phyloP scores from a whole-genome alignment of 768 basidiomycete genomes.

The Boletus bicolor region DNA sequence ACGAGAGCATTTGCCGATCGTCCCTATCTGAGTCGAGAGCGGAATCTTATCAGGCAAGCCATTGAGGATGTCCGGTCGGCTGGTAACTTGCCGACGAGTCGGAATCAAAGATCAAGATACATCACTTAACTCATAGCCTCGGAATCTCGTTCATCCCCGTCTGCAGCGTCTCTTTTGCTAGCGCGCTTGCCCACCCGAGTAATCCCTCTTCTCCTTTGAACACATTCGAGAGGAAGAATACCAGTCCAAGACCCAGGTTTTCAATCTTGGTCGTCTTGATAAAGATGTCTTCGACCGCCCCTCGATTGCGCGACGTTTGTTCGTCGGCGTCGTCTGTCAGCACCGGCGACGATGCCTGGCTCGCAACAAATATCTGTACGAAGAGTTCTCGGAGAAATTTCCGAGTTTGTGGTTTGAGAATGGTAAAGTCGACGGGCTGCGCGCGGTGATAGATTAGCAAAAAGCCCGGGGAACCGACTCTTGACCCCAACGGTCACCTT shows the following conservation, averaged over 20 bases:
- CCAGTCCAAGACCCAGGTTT: slow-evolving; percentile 68
- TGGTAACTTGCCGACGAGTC: not conserved
- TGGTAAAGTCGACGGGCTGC: slow-evolving; percentile 86
- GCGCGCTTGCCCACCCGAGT: slow-evolving; percentile 60
- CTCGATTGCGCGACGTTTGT: slow-evolving; percentile 49
- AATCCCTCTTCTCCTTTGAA: slow-evolving; percentile 44
- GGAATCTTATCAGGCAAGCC: not conserved
- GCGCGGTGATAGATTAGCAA: not conserved
- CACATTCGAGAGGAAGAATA: slow-evolving; percentile 60
- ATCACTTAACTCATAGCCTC: slow-evolving; percentile 14
- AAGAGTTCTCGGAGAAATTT: slow-evolving; percentile 73
- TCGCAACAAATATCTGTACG: slow-evolving; percentile 63
- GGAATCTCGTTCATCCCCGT: slow-evolving; percentile 57
- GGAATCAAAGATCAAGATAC: not conserved
- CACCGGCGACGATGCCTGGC: slow-evolving; percentile 70
- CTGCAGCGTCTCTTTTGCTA: slow-evolving; percentile 69
- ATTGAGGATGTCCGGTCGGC: not conserved
- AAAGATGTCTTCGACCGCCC: slow-evolving; percentile 73
- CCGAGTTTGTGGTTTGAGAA: slow-evolving; percentile 58
- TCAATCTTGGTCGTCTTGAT: slow-evolving; percentile 66
- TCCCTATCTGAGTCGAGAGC: not conserved
- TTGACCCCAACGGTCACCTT: slow-evolving; percentile 53
- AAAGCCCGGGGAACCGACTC: not conserved
- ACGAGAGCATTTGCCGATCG: not conserved
- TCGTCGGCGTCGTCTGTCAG: slow-evolving; percentile 38